Percentiles rank a stretch among this genome's conserved stretches.
Evolutionary conservation across 2,329 filamentous ascomycete species (phyloP).

Genomic region (Seiridium unicorne): DNA sequence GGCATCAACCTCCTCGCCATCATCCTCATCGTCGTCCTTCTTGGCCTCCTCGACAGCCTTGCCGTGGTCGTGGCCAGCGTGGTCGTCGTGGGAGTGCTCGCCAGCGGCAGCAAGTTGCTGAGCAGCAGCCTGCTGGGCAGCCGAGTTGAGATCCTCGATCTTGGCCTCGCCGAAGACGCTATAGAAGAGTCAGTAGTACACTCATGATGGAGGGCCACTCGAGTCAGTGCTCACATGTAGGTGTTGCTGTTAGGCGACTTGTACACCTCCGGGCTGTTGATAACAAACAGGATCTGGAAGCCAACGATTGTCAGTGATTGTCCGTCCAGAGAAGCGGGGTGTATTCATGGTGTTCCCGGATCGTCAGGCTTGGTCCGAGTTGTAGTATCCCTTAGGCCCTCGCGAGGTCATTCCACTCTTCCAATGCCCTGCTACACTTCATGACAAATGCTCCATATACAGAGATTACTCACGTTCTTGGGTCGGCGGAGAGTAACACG

Average conservation of each 20-base stretch:
- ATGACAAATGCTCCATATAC: not conserved
- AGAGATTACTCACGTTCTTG: slow-evolving; percentile 81
- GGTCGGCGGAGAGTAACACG: slow-evolving; percentile 96
- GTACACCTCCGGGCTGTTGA: slow-evolving; percentile 99
- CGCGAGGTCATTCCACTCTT: not conserved
- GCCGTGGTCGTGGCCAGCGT: slow-evolving; percentile 69
- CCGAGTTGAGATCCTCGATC: slow-evolving; percentile 99
- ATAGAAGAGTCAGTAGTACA: slow-evolving; percentile 12
- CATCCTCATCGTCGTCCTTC: slow-evolving; percentile 86
- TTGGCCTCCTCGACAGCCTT: slow-evolving; percentile 64
- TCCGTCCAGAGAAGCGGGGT: not conserved
- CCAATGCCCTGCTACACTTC: not conserved
- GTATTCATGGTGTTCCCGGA: too few species aligned
- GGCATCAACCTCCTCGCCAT: slow-evolving; percentile 94
- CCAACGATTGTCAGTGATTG: slow-evolving; percentile 2
- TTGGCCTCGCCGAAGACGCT: slow-evolving; percentile 99
- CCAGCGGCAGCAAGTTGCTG: slow-evolving; percentile 86
- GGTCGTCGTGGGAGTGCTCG: slow-evolving; percentile 58
- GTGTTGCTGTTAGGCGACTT: slow-evolving; percentile 99
- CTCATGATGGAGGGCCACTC: not conserved
- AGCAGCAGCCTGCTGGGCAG: slow-evolving; percentile 92
- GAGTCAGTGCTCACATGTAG: slow-evolving; percentile 77
- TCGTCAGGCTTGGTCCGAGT: too few species aligned
- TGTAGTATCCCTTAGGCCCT: too few species aligned
- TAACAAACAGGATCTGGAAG: slow-evolving; percentile 92